These are phyloP conservation scores for Ascochyta viciae-villosae DNA, from an alignment of 2,329 filamentous ascomycete genomes.

Conservation along the genomic window DNA sequence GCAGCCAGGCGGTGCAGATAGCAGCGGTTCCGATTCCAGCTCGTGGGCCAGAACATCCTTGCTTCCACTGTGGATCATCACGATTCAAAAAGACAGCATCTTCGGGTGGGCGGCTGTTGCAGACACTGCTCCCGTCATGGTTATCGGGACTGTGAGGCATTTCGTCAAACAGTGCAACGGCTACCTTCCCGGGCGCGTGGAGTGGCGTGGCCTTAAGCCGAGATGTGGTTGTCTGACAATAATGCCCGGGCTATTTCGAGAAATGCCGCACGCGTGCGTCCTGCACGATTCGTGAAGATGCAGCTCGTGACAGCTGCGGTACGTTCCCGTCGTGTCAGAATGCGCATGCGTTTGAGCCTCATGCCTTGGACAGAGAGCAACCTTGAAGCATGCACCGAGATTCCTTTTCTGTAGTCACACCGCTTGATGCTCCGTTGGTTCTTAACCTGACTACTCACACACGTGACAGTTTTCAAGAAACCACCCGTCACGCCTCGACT, in stretches of 20 bases:
- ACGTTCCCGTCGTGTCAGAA: conserved; percentile 9
- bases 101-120: conserved; percentile 35
- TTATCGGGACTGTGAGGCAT: conserved; percentile 28
- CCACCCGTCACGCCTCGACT: conserved; percentile 9
- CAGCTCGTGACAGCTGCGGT: conserved; percentile 19
- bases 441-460: background rate
- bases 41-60: conserved; percentile 29
- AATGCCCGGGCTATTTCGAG: conserved; percentile 11
- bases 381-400: background rate
- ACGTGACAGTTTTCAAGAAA: background rate
- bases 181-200: conserved; percentile 1
- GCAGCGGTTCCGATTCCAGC: conserved; percentile 37
- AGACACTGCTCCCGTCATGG: conserved; percentile 7
- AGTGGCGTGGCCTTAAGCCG: conserved; percentile 18
- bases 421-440: conserved; percentile 1
- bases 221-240: conserved; percentile 6
- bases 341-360: conserved; percentile 17
- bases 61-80: conserved; percentile 20
- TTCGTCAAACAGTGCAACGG: conserved; percentile 16
- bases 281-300: conserved; percentile 14
- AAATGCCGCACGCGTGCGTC: conserved; percentile 15
- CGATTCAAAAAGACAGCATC: conserved; percentile 22
- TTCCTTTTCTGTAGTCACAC: conserved; percentile 2
- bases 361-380: background rate
- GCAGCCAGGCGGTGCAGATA: conserved; percentile 31